These are phyloP conservation scores for Cyclostephanos invisitatus DNA, from an alignment of 108 stramenopile genomes.

Conservation along the genomic window DNA sequence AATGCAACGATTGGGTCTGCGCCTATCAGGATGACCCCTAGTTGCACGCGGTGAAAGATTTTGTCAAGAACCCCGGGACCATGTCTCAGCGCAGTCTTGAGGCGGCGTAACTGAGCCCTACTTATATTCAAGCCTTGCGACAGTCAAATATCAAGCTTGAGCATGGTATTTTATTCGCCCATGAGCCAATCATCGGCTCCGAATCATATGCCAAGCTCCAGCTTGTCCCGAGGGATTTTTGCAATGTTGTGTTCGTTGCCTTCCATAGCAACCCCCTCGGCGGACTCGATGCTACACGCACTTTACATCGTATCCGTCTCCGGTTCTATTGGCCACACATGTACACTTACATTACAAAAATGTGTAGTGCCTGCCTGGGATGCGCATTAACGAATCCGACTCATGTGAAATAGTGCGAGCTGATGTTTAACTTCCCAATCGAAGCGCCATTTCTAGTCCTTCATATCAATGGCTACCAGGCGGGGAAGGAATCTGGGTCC, in stretches of 20 bases:
- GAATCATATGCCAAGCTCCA: not conserved
- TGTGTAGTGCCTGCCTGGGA: not conserved
- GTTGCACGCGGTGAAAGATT: not conserved
- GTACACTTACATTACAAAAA: not conserved
- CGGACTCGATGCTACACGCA: not conserved
- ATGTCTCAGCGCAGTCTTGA: no score
- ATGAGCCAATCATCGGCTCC: not conserved
- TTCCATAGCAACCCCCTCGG: not conserved
- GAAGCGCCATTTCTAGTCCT: constrained; percentile 13
- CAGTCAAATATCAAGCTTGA: not conserved
- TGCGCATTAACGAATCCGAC: not conserved
- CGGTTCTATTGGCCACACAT: constrained; percentile 2
- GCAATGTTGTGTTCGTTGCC: not conserved
- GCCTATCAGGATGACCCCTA: not conserved
- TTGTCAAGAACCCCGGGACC: not conserved
- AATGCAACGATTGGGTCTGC: not conserved
- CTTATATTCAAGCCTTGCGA: no score
- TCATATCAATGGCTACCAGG: constrained; percentile 16
- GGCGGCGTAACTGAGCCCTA: no score
- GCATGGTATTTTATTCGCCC: not conserved
- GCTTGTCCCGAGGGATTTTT: not conserved
- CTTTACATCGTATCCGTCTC: not conserved
- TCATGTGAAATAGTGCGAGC: not conserved
- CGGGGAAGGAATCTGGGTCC: constrained; percentile 12
- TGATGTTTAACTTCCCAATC: not conserved